These are phyloP conservation scores for Pelargonium fulgidum DNA, from an alignment of 441 rosid species.

Conservation along the genomic window DNA sequence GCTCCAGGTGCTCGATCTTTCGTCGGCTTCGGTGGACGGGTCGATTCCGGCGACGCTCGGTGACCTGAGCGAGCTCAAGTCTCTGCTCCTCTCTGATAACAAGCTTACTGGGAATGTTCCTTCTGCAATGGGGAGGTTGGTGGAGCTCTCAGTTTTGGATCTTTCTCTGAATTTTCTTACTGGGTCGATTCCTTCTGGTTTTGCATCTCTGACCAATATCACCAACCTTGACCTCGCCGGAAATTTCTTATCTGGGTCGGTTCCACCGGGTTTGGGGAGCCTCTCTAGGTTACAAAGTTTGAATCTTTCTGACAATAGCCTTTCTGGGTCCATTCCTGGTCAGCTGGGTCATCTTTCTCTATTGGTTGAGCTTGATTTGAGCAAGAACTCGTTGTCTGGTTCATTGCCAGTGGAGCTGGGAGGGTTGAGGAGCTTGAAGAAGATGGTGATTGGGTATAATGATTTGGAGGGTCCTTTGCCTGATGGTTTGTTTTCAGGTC, in stretches of 20 bases:
- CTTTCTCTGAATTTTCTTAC: slow-evolving; percentile 56
- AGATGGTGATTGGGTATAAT: slow-evolving; percentile 52
- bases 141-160: slow-evolving; percentile 50
- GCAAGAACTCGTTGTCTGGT: slow-evolving; percentile 67
- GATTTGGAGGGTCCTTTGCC: slow-evolving; percentile 45
- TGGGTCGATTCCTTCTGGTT: slow-evolving; percentile 58
- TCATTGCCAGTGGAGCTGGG: slow-evolving; percentile 57
- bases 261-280: slow-evolving; percentile 50
- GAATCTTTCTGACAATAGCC: slow-evolving; percentile 68
- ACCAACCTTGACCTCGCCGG: slow-evolving; percentile 61
- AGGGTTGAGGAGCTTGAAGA: slow-evolving; percentile 48
- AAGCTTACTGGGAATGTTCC: slow-evolving; percentile 53
- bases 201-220: slow-evolving; percentile 45
- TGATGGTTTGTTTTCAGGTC: slow-evolving; percentile 39
- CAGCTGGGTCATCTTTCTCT: slow-evolving; percentile 51
- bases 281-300: slow-evolving; percentile 43
- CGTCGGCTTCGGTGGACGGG: slow-evolving; percentile 54
- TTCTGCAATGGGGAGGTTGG: slow-evolving; percentile 49
- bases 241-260: slow-evolving; percentile 52
- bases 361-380: slow-evolving; percentile 77
- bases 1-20: slow-evolving; percentile 74
- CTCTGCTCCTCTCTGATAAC: slow-evolving; percentile 59
- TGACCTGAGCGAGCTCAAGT: slow-evolving; percentile 33
- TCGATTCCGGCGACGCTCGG: slow-evolving; percentile 63
- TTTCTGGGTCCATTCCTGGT: slow-evolving; percentile 57